Evolutionary conservation across 306 rosid genomes (phyloP).

Genomic region (Dalbergia cochinchinensis): DNA sequence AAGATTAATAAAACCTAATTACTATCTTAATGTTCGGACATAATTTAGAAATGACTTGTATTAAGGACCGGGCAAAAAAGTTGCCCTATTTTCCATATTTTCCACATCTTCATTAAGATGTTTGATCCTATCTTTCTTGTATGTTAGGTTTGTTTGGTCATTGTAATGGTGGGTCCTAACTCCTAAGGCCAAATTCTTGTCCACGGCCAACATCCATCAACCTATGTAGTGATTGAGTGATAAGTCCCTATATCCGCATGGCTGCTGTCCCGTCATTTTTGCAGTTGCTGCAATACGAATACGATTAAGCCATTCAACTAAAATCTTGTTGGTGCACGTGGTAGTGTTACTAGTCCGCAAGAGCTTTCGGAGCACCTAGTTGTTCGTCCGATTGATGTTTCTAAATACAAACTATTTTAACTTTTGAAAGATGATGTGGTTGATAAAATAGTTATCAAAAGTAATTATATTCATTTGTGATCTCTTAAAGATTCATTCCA

Average conservation of each 20-base stretch:
- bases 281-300: not conserved
- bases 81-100: not conserved
- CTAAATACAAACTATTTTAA: too few relatives aligned
- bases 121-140: not conserved
- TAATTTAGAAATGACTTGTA: too few relatives aligned
- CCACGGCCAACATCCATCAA: not conserved
- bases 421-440: too few relatives aligned
- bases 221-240: not conserved
- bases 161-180: constrained; percentile 19
- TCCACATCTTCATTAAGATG: not conserved
- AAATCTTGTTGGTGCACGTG: not conserved
- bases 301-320: too few relatives aligned
- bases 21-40: too few relatives aligned
- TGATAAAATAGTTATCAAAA: too few relatives aligned
- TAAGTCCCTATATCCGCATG: not conserved
- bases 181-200: not conserved
- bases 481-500: too few relatives aligned
- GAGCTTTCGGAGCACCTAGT: not conserved
- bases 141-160: constrained; percentile 21
- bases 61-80: too few relatives aligned
- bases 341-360: not conserved
- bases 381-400: too few relatives aligned
- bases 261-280: not conserved
- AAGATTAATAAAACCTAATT: too few relatives aligned
- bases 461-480: too few relatives aligned